phyloP scores from a whole-genome alignment of 2,329 filamentous ascomycete species.

The Xylariaceae sp. region DNA sequence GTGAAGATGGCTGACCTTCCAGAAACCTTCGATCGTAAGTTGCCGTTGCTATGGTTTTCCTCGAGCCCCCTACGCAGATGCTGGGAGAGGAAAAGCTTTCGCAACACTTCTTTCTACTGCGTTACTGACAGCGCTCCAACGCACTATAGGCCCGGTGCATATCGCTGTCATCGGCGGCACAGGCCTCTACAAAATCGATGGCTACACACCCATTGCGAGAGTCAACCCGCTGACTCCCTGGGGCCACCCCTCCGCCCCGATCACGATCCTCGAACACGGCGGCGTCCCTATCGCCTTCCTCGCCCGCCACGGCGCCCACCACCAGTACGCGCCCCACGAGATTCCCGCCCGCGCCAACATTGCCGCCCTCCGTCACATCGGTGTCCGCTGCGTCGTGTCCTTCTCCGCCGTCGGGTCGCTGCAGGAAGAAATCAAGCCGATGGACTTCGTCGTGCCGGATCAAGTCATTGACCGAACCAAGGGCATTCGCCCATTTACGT shows the following conservation, averaged over 20 bases:
- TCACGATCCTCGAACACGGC: slow-evolving; percentile 84
- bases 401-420: slow-evolving; percentile 94
- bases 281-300: slow-evolving; percentile 86
- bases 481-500: slow-evolving; percentile 89
- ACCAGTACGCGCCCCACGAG: slow-evolving; percentile 89
- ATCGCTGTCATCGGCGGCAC: slow-evolving; percentile 94
- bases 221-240: slow-evolving; percentile 80
- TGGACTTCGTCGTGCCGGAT: slow-evolving; percentile 95
- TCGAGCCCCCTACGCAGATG: not conserved
- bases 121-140: not conserved
- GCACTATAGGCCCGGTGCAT: slow-evolving; percentile 58
- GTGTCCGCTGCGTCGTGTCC: slow-evolving; percentile 85
- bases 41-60: slow-evolving; percentile 2
- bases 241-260: slow-evolving; percentile 71
- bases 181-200: slow-evolving; percentile 80
- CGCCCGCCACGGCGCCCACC: slow-evolving; percentile 83
- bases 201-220: slow-evolving; percentile 78
- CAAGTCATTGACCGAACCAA: slow-evolving; percentile 98
- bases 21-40: slow-evolving; percentile 54
- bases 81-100: not conserved
- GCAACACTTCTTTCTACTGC: slow-evolving; percentile 4
- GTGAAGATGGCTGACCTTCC: slow-evolving; percentile 48
- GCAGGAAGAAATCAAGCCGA: slow-evolving; percentile 86
- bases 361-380: slow-evolving; percentile 86
- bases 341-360: slow-evolving; percentile 95